Percentiles rank a stretch among this genome's conserved stretches.
Conservation (phyloP, 2,329 filamentous ascomycete species). For the Fusarium palustre region DNA sequence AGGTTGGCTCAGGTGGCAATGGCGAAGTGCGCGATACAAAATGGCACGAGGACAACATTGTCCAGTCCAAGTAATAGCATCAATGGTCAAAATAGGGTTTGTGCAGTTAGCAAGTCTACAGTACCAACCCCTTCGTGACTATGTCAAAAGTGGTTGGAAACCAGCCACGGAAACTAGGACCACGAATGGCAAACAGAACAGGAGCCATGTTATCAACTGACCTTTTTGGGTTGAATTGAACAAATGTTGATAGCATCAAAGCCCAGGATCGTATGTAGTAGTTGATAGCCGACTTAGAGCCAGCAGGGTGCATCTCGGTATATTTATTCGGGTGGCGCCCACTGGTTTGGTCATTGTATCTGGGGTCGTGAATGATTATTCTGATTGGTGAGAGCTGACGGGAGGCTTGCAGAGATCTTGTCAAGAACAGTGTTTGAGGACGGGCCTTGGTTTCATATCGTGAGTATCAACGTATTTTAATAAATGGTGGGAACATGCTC, state of each 20-base stretch:
- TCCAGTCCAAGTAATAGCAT: neutral
- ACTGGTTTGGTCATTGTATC: conserved; percentile 10
- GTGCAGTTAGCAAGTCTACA: neutral
- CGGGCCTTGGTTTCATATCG: conserved; percentile 37
- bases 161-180: neutral
- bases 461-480: conserved; percentile 10
- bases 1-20: neutral
- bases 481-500: conserved; percentile 13
- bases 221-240: neutral
- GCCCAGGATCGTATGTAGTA: neutral
- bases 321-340: neutral
- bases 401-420: conserved; percentile 27
- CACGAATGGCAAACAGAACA: neutral
- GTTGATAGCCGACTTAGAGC: conserved; percentile 2
- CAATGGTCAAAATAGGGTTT: conserved; percentile 5
- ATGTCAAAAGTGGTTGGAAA: conserved; percentile 14
- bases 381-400: conserved; percentile 40
- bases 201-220: neutral
- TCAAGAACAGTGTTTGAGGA: conserved; percentile 24
- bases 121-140: conserved; percentile 10
- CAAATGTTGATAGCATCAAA: neutral
- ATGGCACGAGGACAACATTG: neutral
- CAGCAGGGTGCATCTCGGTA: conserved; percentile 9
- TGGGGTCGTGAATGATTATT: conserved; percentile 24
- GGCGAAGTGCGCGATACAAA: neutral